Base-by-base conservation (phyloP, 2,329 filamentous ascomycete genomes). In the Ascosphaera acerosa region DNA sequence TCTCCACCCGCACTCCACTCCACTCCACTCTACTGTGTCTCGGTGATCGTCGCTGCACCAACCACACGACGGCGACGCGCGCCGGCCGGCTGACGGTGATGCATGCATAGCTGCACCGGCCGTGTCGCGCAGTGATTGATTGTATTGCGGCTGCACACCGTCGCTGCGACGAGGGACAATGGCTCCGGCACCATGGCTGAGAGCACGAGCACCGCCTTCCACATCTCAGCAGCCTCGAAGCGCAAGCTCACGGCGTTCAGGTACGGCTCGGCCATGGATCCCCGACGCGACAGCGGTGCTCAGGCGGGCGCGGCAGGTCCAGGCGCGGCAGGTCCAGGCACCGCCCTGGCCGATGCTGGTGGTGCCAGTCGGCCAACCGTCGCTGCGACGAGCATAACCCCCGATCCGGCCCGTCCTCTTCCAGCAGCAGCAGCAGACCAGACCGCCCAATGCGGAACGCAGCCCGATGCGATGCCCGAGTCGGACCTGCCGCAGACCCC, bases 251-350 rank as follows among this genome's bases (percentile, higher is more conserved):
- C 41, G 51, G 48, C 40, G 44, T 54, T 39, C 23, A 32, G 37
- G 20, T 38, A 39, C 34, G 33, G 27, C 15, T 19, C 30, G 7
- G 7, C 18, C 4, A 16, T 10, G 7, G n/a, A n/a, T n/a, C n/a
- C n/a, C n/a, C 27, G 15, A 28, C 15, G 12, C n/a, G n/a, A 14
- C n/a, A 17, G 18, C 5, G 17, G 7, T 17, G 4, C 29, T 7
- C 29, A 4, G 6, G 42, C 32, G 48, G 54, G 37, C 47, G 52
- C 37, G 52, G 54, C 41, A 53, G 62, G 39, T 59, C 9, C 20
- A 23, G 9, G 12, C 7, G 5, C 26, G 6, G 18, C n/a, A 29
- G 32, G 12, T 28, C 12, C n/a, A 28, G 26, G 16, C 12, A 28
- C 16, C n/a, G 26, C 26, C 16, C n/a, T 14, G 12, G 12, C 12